phyloP scores from a whole-genome alignment of 306 rosid species.

The Alnus glutinosa region DNA sequence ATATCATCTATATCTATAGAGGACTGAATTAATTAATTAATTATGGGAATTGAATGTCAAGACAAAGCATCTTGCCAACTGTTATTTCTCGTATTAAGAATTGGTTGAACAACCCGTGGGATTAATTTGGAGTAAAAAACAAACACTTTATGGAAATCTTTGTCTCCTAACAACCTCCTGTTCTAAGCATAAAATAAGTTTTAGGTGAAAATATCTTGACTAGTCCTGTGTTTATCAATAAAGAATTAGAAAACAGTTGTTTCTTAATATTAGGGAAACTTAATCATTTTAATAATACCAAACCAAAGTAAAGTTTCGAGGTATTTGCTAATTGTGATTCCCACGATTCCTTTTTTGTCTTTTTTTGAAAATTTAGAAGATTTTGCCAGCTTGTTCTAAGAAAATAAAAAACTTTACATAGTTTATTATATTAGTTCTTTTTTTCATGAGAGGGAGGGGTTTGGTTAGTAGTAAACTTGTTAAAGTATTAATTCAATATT shows the following conservation, averaged over 20 bases:
- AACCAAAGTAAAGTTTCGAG: background rate
- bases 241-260: background rate
- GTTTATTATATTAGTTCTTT: no score
- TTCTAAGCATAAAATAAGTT: background rate
- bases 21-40: background rate
- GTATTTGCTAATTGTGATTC: background rate
- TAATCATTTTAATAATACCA: background rate
- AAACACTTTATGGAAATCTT: background rate
- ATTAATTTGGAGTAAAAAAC: background rate
- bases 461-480: no score
- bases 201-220: background rate
- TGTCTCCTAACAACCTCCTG: background rate
- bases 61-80: conserved; percentile 10
- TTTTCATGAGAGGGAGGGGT: no score
- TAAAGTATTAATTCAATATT: no score
- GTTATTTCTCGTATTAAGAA: background rate
- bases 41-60: no score
- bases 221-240: background rate
- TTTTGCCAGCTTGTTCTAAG: no score
- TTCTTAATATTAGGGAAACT: background rate
- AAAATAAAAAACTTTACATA: no score
- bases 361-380: background rate
- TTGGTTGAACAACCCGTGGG: background rate
- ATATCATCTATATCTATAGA: background rate
- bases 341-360: background rate